Percentiles rank a stretch among this genome's conserved stretches.
These are phyloP conservation scores for Carex kokanica DNA, from an alignment of 176 grass and related monocot species.

Conservation along the genomic window DNA sequence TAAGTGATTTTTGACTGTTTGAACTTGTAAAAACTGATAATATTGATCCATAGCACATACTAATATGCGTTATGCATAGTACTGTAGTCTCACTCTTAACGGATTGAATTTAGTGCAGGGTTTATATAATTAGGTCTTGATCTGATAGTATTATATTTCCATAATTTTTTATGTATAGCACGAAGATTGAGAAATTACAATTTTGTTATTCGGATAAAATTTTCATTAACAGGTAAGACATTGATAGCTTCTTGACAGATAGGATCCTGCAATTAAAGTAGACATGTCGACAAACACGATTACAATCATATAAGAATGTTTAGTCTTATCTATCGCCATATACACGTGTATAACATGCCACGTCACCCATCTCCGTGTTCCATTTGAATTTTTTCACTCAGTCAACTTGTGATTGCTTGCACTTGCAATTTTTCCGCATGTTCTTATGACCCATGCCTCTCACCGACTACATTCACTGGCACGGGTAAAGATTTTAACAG, in stretches of 20 bases:
- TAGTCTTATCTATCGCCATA: neutral
- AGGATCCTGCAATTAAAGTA: neutral
- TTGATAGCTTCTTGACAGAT: neutral
- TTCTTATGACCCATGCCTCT: neutral
- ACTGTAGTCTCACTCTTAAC: no score
- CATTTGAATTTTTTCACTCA: slow-evolving; percentile 1
- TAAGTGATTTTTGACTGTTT: no score
- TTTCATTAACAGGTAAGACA: neutral
- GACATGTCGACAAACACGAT: neutral
- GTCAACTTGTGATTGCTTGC: slow-evolving; percentile 8
- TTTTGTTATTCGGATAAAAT: neutral
- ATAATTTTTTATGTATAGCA: neutral
- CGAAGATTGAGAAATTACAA: neutral
- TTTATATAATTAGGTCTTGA: neutral
- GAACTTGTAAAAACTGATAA: no score
- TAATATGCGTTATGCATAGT: no score
- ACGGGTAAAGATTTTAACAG: neutral
- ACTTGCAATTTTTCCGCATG: neutral
- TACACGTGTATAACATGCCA: neutral
- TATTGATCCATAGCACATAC: no score
- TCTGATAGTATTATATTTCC: neutral
- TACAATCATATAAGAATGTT: neutral
- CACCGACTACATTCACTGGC: neutral
- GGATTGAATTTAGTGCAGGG: neutral
- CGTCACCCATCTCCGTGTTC: neutral